phyloP scores from a whole-genome alignment of 2,329 filamentous ascomycete genomes.

The Fusarium sp. region DNA sequence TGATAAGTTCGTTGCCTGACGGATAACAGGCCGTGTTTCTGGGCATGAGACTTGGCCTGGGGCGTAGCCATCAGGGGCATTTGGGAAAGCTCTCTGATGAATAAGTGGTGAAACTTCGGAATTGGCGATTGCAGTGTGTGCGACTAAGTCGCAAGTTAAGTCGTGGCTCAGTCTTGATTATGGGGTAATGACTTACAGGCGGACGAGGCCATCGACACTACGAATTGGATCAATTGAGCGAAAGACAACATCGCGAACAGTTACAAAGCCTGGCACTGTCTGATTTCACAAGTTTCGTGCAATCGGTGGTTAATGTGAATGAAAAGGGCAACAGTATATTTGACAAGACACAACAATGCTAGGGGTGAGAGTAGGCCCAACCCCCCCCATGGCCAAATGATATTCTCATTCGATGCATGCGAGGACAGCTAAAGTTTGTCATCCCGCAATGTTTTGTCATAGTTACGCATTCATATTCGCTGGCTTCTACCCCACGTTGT shows the following conservation, averaged over 20 bases:
- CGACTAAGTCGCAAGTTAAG: background rate
- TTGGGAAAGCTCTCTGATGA: background rate
- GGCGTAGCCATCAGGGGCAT: conserved; percentile 19
- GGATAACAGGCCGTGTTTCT: conserved; percentile 1
- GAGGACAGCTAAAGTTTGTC: background rate
- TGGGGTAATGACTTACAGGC: background rate
- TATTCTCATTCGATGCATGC: background rate
- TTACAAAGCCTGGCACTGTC: background rate
- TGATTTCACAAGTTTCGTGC: background rate
- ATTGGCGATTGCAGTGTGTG: background rate
- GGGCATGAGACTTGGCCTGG: conserved; percentile 9
- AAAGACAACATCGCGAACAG: background rate
- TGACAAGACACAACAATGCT: background rate
- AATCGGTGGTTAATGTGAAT: background rate
- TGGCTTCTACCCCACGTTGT: background rate
- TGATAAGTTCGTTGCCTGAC: conserved; percentile 5
- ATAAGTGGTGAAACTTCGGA: background rate
- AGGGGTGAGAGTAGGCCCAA: background rate
- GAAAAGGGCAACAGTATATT: background rate
- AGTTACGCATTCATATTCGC: background rate
- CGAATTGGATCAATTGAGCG: background rate
- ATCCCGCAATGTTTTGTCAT: background rate
- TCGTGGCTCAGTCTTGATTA: too few relatives aligned
- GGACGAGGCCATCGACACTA: background rate
- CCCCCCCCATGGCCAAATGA: background rate